A percentile compares a stretch with the other conserved stretches of the same genome.
Conservation (phyloP, 345 rosid species). For the Nephelium lappaceum region DNA sequence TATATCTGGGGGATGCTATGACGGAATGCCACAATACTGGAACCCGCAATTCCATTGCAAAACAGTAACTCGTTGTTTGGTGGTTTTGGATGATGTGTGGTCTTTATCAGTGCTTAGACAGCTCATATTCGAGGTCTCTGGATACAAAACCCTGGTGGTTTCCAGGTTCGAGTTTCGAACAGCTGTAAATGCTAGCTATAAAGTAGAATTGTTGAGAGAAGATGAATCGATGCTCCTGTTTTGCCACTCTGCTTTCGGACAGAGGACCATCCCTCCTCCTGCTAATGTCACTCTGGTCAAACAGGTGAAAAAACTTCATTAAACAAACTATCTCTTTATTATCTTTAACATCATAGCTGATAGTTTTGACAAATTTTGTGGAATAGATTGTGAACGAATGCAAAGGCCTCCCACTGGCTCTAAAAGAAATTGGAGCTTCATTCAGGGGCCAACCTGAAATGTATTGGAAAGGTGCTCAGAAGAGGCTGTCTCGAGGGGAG, state of each 20-base stretch:
- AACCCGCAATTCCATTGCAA: conserved; percentile 34
- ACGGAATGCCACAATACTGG: conserved; percentile 39
- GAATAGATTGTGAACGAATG: conserved; percentile 75
- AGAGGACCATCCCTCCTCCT: conserved; percentile 56
- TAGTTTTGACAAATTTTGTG: conserved; percentile 10
- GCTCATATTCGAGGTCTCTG: conserved; percentile 50
- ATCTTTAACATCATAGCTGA: conserved; percentile 8
- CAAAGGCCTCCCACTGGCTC: conserved; percentile 94
- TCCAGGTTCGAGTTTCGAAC: conserved; percentile 66
- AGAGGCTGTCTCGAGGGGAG: too few species aligned
- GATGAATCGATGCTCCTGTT: too few species aligned
- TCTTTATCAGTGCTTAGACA: conserved; percentile 51
- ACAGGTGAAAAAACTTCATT: conserved; percentile 59
- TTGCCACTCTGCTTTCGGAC: too few species aligned
- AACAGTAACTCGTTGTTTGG: conserved; percentile 18
- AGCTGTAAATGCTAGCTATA: conserved; percentile 35
- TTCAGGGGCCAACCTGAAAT: conserved; percentile 57
- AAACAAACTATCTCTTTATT: neutral
- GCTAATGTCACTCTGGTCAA: conserved; percentile 54
- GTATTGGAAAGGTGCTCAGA: conserved; percentile 71
- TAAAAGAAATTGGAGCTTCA: conserved; percentile 93
- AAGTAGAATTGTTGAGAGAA: too few species aligned
- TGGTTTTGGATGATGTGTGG: conserved; percentile 98
- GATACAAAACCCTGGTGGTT: conserved; percentile 72
- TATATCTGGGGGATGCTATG: conserved; percentile 37